Percentiles rank a stretch among this genome's conserved stretches.
Evolutionary conservation across 2,329 filamentous ascomycete species (phyloP).

Genomic region (Nothomitra cinnamomea): DNA sequence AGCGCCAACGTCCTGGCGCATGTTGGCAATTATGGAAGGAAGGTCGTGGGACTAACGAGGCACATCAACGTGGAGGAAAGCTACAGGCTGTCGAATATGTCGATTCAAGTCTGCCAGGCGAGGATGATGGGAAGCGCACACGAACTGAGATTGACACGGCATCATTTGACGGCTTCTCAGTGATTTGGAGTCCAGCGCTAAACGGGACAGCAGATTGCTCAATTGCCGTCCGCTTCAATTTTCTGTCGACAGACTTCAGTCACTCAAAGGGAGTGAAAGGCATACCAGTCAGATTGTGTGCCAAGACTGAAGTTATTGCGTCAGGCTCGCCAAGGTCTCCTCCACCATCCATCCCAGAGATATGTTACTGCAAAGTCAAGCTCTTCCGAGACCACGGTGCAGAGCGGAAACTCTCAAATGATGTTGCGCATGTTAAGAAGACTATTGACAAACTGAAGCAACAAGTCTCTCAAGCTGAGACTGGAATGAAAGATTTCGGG

Average conservation of each 20-base stretch:
- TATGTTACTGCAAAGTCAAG: constrained; percentile 93
- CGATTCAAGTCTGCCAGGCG: constrained; percentile 40
- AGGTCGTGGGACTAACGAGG: constrained; percentile 85
- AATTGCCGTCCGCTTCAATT: constrained; percentile 91
- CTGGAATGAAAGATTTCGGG: constrained; percentile 40
- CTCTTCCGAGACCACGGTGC: constrained; percentile 92
- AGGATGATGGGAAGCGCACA: constrained; percentile 32
- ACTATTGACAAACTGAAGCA: constrained; percentile 92
- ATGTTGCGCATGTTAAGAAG: constrained; percentile 88
- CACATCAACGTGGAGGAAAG: constrained; percentile 81
- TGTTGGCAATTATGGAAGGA: constrained; percentile 96
- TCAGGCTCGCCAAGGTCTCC: constrained; percentile 32
- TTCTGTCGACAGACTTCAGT: constrained; percentile 94
- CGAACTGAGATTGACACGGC: constrained; percentile 36
- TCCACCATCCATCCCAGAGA: constrained; percentile 39
- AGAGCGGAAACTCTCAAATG: constrained; percentile 86
- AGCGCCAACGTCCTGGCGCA: constrained; percentile 61
- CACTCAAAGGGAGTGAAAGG: constrained; percentile 98
- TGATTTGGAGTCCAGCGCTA: constrained; percentile 65
- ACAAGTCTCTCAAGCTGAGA: constrained; percentile 63
- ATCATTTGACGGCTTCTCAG: constrained; percentile 87
- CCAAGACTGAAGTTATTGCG: constrained; percentile 62
- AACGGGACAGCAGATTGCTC: constrained; percentile 59
- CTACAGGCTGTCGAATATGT: constrained; percentile 92
- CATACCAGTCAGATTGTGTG: constrained; percentile 81